Conservation (phyloP, 139 green algal species). For the Volvox reticuliferus region DNA sequence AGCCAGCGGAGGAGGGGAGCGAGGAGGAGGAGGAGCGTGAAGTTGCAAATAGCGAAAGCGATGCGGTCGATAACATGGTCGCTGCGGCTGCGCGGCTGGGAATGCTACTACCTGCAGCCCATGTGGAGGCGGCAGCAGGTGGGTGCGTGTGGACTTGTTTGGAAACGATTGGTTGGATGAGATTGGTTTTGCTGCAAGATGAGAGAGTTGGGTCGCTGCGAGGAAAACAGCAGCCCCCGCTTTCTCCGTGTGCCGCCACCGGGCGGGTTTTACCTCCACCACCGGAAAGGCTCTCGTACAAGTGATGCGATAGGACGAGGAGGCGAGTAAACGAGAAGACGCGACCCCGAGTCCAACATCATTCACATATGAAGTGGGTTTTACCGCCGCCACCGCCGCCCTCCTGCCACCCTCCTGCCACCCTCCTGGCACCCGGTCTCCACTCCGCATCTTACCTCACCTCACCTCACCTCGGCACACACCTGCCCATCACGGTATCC, state of each 20-base stretch:
- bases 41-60: too few species aligned
- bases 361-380: too few species aligned
- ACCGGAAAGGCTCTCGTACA: background rate
- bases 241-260: too few species aligned
- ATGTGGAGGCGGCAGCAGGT: slow-evolving; percentile 3
- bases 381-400: too few species aligned
- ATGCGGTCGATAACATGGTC: background rate
- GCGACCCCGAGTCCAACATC: too few species aligned
- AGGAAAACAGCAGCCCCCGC: background rate
- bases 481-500: too few species aligned
- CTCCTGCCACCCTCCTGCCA: too few species aligned
- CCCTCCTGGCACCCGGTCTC: too few species aligned
- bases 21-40: background rate
- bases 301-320: too few species aligned
- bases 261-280: background rate
- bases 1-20: background rate
- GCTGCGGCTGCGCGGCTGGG: background rate
- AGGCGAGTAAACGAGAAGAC: too few species aligned
- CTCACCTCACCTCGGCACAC: too few species aligned
- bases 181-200: background rate
- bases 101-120: slow-evolving; percentile 34
- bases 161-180: background rate
- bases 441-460: too few species aligned
- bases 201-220: background rate
- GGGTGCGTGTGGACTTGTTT: background rate